phyloP scores from a whole-genome alignment of 192 early-diverging fungal species.

The Chytriomyces hyalinus region DNA sequence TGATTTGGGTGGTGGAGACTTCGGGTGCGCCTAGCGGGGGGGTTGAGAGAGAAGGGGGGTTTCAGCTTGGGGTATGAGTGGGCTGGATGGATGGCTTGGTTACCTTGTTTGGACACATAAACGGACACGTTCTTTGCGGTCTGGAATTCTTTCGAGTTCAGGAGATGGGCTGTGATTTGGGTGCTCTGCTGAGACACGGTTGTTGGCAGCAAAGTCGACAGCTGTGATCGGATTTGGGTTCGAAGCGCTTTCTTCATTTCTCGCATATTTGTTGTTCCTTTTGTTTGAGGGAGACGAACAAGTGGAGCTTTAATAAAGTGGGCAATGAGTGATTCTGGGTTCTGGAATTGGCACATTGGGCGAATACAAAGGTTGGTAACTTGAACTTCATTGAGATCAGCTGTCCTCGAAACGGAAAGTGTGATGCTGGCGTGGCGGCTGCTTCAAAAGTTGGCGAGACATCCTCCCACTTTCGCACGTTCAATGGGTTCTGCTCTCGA shows the following conservation, averaged over 20 bases:
- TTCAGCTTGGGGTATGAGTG: not conserved
- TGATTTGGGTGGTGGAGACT: conserved; percentile 17
- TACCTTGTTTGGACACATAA: conserved; percentile 23
- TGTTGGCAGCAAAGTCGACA: not conserved
- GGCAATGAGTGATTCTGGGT: no score
- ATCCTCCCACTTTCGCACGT: no score
- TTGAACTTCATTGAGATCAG: no score
- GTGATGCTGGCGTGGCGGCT: no score
- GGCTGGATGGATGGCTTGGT: not conserved
- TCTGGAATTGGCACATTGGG: no score
- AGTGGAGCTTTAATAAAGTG: no score
- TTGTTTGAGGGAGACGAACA: no score
- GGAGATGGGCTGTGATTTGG: conserved; percentile 1
- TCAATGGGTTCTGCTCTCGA: no score
- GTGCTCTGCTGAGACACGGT: not conserved
- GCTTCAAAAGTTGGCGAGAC: no score
- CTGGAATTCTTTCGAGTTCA: conserved; percentile 5
- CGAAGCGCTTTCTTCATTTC: not conserved
- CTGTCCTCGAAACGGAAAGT: no score
- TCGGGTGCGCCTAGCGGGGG: conserved; percentile 10
- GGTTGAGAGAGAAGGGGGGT: not conserved
- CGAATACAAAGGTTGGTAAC: no score
- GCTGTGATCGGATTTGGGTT: not conserved
- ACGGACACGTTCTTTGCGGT: conserved; percentile 6
- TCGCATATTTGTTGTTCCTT: not conserved